A percentile compares a stretch with the other conserved stretches of the same genome.
These are phyloP conservation scores for Teratosphaeriaceae sp. DNA, from an alignment of 2,329 filamentous ascomycete species.

Conservation along the genomic window DNA sequence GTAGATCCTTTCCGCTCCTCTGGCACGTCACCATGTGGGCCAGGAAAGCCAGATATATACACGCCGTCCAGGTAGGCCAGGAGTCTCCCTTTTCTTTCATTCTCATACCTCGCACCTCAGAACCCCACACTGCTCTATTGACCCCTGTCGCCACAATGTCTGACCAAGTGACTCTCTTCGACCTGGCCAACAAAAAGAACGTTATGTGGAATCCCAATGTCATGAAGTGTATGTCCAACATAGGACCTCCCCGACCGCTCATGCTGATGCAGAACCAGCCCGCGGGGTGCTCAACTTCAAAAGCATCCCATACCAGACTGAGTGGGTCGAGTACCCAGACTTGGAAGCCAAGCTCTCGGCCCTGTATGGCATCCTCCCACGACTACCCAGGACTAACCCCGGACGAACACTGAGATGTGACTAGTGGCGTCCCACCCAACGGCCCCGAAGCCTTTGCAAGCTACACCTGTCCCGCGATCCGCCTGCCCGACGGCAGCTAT, in stretches of 20 bases:
- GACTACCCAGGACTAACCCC: not conserved
- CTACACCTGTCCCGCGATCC: constrained; percentile 16
- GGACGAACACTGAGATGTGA: not conserved
- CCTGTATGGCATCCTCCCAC: constrained; percentile 30
- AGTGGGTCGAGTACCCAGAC: constrained; percentile 10
- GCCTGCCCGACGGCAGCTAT: constrained; percentile 6
- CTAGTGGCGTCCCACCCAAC: constrained; percentile 13
- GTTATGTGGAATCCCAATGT: constrained; percentile 60
- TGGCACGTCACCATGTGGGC: too few relatives aligned
- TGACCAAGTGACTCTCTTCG: constrained; percentile 49
- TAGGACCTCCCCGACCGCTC: not conserved
- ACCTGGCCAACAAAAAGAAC: constrained; percentile 51
- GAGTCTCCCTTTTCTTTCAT: too few relatives aligned
- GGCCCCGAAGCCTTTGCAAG: constrained; percentile 4
- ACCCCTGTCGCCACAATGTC: too few relatives aligned
- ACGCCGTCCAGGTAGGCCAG: too few relatives aligned
- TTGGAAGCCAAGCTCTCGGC: constrained; percentile 11
- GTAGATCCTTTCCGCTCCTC: too few relatives aligned
- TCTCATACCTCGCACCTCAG: too few relatives aligned
- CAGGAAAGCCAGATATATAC: too few relatives aligned
- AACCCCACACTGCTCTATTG: too few relatives aligned
- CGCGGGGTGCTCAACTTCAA: constrained; percentile 40
- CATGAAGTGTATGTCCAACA: constrained; percentile 55
- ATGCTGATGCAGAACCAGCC: constrained; percentile 35
- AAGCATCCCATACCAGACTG: constrained; percentile 15